Evolutionary conservation across 2,329 filamentous ascomycete genomes (phyloP), one percentile per base, ranked within the genome.

Genomic region (Colletotrichum musicola): DNA sequence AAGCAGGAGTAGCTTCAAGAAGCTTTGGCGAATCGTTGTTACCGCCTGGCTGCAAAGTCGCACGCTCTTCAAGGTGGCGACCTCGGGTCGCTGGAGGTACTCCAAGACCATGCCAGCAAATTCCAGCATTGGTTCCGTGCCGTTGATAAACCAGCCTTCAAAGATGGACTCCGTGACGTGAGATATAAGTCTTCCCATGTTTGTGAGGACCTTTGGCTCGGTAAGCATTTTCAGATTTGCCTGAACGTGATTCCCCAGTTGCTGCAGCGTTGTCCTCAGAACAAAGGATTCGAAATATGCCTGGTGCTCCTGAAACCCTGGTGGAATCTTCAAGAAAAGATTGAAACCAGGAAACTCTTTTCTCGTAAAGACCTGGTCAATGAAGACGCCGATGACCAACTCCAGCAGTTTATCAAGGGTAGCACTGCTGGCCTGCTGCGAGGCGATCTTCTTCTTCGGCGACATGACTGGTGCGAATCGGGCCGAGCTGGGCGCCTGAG

Each of bases 91-190:
- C 76, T 97, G 94, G 4, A 99, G 84, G 74, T 97, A 95, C 77
- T 99, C 96, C 6, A 99, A 81, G 6, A 98, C 81, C 61, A 91
- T 90, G 1, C 95, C 96, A 4, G 91, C 88, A 74, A 98, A 97
- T 74, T 98, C 95, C 38, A 98, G 86, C 73, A 96, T 87, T 4
- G 89, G 86, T 73, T 94, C 92, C 1, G 93, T 93, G 1, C 95
- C 95, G 72, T 96, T 92, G 71, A 98, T 88, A 75, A 98, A 98
- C 93, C 95, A 98, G 16, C 96, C 96, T 79, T 98, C 96, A 72
- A 96, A 98, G 13, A 97, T 91, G 6, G 94, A 93, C 77, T 99
- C 96, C 0, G 92, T 89, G 77, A 98, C 88, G 75, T 98, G 93
- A 3, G 88, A 83, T 38, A 91, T 89, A 71, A 98, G 92, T 13